A percentile compares a stretch with the other conserved stretches of the same genome.
Evolutionary conservation across 331 rosid genomes (phyloP).

Genomic region (Acacia concinna): DNA sequence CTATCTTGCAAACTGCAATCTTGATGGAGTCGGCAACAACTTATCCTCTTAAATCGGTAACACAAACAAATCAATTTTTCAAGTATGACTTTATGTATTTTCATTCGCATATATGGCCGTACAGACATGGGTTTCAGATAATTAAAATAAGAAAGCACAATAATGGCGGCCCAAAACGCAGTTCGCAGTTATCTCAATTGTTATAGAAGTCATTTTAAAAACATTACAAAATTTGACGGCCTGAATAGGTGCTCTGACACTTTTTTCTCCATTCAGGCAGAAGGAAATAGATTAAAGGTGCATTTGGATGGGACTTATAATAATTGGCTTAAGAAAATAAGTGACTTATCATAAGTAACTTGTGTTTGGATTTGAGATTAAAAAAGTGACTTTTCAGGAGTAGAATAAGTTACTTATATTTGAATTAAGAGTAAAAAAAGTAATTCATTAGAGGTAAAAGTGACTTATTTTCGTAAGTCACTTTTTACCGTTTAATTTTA

Average conservation of each 20-base stretch:
- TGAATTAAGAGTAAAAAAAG: too few relatives aligned
- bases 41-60: slow-evolving; percentile 38
- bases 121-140: slow-evolving; percentile 12
- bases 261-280: neutral
- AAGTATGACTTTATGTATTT: slow-evolving; percentile 27
- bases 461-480: too few relatives aligned
- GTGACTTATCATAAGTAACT: too few relatives aligned
- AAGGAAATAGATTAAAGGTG: slow-evolving; percentile 18
- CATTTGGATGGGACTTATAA: too few relatives aligned
- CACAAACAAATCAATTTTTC: slow-evolving; percentile 35
- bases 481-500: too few relatives aligned
- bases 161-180: neutral
- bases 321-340: too few relatives aligned
- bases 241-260: slow-evolving; percentile 6
- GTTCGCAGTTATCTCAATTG: neutral
- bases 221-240: neutral
- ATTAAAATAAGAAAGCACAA: neutral
- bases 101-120: slow-evolving; percentile 2
- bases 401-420: too few relatives aligned
- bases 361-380: too few relatives aligned
- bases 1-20: slow-evolving; percentile 24
- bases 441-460: too few relatives aligned
- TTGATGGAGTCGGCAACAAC: slow-evolving; percentile 42
- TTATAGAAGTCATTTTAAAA: neutral
- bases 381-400: too few relatives aligned